Conservation (phyloP, 257 asterid genomes). For the Forsythia viridissima region DNA sequence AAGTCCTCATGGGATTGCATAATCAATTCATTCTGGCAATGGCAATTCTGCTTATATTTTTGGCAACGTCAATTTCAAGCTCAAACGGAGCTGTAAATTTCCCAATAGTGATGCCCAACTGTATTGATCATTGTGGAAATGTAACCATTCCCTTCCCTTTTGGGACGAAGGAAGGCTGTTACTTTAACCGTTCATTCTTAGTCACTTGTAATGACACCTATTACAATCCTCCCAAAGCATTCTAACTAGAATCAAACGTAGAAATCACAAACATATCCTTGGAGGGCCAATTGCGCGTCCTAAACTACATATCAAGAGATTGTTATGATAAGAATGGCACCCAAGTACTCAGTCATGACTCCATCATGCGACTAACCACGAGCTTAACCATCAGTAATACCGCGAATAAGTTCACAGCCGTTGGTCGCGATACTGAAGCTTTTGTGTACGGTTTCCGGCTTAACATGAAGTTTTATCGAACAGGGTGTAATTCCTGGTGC, state of each 20-base stretch:
- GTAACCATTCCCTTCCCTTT: constrained; percentile 35
- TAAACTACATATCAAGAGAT: background rate
- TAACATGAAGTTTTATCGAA: background rate
- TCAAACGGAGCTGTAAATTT: background rate
- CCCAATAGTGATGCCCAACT: constrained; percentile 19
- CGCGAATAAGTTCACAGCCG: constrained; percentile 23
- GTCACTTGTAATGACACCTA: background rate
- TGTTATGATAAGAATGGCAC: background rate
- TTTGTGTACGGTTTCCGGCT: background rate
- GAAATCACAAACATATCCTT: constrained; percentile 22
- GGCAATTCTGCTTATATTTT: too few species aligned
- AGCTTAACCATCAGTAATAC: constrained; percentile 13
- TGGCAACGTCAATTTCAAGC: background rate
- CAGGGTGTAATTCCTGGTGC: constrained; percentile 22
- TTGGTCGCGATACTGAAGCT: constrained; percentile 38
- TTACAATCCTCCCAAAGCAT: too few species aligned
- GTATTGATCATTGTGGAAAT: constrained; percentile 23
- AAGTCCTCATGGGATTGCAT: background rate
- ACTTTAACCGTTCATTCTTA: background rate
- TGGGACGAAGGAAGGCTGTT: constrained; percentile 20
- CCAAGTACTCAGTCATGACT: accelerated
- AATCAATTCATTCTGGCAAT: too few species aligned
- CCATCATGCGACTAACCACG: accelerated
- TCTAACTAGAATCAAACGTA: background rate
- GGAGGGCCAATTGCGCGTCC: constrained; percentile 19